A percentile compares a stretch with the other conserved stretches of the same genome.
Conservation (phyloP, 257 asterid species). For the Craterostigma plantagineum region DNA sequence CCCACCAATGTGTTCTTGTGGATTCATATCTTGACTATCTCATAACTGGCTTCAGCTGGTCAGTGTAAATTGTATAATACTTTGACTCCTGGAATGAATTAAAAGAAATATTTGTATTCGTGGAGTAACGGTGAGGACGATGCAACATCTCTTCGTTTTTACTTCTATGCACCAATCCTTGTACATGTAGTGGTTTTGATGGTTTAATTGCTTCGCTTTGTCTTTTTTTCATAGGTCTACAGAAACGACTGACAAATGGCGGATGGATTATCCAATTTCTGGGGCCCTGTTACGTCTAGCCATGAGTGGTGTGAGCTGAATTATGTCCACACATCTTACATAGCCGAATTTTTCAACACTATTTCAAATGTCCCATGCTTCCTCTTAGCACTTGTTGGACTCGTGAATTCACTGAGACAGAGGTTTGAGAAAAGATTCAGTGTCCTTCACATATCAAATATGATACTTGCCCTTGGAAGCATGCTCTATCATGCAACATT, state of each 20-base stretch:
- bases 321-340: constrained; percentile 69
- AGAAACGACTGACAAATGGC: constrained; percentile 32
- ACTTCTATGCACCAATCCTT: no score
- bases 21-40: no score
- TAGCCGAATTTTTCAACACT: constrained; percentile 89
- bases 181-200: no score
- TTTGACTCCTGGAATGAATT: no score
- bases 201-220: no score
- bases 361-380: constrained; percentile 68
- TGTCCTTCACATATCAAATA: constrained; percentile 76
- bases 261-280: constrained; percentile 51
- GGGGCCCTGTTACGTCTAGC: constrained; percentile 95
- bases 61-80: no score
- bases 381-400: constrained; percentile 69
- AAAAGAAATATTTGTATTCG: no score
- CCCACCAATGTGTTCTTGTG: no score
- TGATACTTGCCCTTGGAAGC: constrained; percentile 87
- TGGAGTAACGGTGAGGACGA: no score
- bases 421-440: constrained; percentile 86
- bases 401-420: constrained; percentile 58
- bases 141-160: no score
- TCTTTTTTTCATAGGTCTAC: no score
- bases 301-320: constrained; percentile 97
- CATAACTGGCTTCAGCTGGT: no score
- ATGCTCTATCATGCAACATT: constrained; percentile 75